A percentile compares a stretch with the other conserved stretches of the same genome.
phyloP scores from a whole-genome alignment of 139 green algal species.

The Chlamydomonas sp. region DNA sequence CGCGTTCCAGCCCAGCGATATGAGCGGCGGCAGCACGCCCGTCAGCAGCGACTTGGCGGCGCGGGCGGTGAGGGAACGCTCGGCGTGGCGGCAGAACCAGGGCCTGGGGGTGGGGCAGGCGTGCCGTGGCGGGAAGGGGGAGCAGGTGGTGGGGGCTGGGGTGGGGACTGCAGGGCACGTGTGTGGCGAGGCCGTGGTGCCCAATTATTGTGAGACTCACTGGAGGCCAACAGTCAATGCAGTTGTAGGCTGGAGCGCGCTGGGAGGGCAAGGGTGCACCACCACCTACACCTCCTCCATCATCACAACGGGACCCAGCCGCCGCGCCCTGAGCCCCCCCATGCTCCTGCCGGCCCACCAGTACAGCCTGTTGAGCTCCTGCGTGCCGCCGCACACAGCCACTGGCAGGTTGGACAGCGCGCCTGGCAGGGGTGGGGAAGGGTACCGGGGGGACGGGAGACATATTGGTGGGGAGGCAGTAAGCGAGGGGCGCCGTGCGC shows the following conservation, averaged over 20 bases:
- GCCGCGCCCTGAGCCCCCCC: no score
- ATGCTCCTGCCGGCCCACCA: neutral
- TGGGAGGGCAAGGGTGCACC: no score
- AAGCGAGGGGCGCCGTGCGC: no score
- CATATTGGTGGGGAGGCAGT: no score
- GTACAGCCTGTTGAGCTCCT: conserved; percentile 13
- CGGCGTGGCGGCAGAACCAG: conserved; percentile 19
- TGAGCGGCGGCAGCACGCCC: conserved; percentile 22
- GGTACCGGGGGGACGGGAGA: neutral
- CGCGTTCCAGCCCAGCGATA: conserved; percentile 25
- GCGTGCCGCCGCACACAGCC: conserved; percentile 24
- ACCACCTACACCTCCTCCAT: no score
- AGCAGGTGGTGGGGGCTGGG: neutral
- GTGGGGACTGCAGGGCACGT: neutral
- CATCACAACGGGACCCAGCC: no score
- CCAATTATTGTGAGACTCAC: no score
- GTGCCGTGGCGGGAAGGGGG: no score
- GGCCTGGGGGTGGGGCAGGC: neutral
- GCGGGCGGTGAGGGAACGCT: neutral
- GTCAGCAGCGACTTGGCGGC: conserved; percentile 13
- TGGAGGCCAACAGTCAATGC: no score
- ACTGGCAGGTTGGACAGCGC: conserved; percentile 30
- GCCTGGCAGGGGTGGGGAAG: neutral
- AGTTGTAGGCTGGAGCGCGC: no score
- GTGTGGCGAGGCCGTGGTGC: no score